Base-by-base conservation (phyloP, 352 stramenopile genomes). In the Aphanomyces stellatus region DNA sequence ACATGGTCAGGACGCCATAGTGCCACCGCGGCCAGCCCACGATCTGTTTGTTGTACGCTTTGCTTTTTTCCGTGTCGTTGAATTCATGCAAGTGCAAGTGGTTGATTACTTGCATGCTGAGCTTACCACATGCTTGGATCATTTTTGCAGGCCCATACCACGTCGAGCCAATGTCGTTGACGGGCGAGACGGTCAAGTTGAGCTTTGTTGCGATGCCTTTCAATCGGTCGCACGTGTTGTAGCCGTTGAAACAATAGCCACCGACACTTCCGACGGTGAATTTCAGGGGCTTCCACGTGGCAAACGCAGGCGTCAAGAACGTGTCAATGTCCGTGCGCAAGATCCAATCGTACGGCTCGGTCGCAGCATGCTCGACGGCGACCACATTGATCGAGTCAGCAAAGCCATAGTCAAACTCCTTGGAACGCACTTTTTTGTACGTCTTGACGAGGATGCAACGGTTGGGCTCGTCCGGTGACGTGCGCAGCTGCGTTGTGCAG, bases 1-100 rank as follows among this genome's bases (percentile, higher is more conserved):
- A 62, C 53, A 62, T 62, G 17, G 27, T 62, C 31, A 62, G 22
- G 1, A 62, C 53, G 53, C 53, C 53, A 30, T 62, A 48, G 53
- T 62, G 53, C 53, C 53, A 62, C 15, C 33, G 30, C 6, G 53
- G 53, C 53, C 53, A 62, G 53, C 53, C 53, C 27, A 53, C 46
- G 10, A 13, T 22, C 1, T 22, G 8, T 28, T 62, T 24, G 53
- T 10, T 31, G 3, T 62, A 62, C 35, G 42, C 53, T 4, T 34
- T 11, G n/a, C 31, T 48, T n/a, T 62, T 62, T 25, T 62, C 53
- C 6, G 22, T 24, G 17, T 62, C 53, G 51, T 59, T 59, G 31
- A 17, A 6, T 5, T 37, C 51, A 59, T 59, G 37, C 37, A 46
- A 19, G n/a, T 46, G 37, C 37, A 46, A 46, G n/a, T 46, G 37